Evolutionary conservation across 345 rosid genomes (phyloP).

Genomic region (Citrus medica): DNA sequence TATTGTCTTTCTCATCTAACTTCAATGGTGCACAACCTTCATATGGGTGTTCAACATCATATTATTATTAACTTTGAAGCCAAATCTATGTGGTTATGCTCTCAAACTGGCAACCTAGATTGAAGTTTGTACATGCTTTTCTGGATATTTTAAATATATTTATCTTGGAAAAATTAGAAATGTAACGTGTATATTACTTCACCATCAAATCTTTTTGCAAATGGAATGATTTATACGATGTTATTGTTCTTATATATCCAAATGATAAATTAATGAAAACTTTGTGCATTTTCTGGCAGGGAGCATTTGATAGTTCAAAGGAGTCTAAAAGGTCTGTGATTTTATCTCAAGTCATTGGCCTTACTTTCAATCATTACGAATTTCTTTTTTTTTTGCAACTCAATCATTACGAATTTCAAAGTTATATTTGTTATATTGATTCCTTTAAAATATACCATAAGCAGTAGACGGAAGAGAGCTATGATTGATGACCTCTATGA

Average conservation of each 20-base stretch:
- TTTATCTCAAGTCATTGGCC: not conserved
- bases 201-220: not conserved
- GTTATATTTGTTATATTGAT: not conserved
- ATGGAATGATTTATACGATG: not conserved
- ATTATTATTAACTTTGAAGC: not conserved
- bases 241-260: not conserved
- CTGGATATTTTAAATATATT: not conserved
- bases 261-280: not conserved
- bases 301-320: constrained; percentile 16
- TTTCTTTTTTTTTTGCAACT: no score
- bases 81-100: not conserved
- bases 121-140: not conserved
- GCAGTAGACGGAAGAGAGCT: constrained; percentile 32
- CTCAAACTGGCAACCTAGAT: not conserved
- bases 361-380: not conserved
- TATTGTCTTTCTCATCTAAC: not conserved
- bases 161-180: not conserved
- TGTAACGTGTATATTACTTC: not conserved
- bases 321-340: constrained; percentile 32
- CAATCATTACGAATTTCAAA: not conserved
- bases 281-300: constrained; percentile 25
- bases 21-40: not conserved
- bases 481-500: constrained; percentile 21
- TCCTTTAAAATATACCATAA: constrained; percentile 1
- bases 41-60: not conserved